Evolutionary conservation across 306 rosid genomes (phyloP).

Genomic region (Gillenia trifoliata): DNA sequence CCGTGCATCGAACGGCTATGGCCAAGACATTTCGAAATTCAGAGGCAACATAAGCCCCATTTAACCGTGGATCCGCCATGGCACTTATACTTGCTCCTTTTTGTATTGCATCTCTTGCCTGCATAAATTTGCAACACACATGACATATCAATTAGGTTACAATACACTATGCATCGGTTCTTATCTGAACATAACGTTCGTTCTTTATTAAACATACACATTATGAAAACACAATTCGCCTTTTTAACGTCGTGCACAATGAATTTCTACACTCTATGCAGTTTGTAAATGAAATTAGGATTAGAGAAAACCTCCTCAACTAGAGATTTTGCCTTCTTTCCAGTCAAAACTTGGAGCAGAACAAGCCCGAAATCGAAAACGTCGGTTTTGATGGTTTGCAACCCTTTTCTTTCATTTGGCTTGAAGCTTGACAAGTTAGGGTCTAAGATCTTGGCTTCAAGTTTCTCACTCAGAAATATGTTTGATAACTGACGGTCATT

Average conservation of each 20-base stretch:
- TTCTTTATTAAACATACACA: too few relatives aligned
- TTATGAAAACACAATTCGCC: too few relatives aligned
- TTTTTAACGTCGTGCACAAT: too few relatives aligned
- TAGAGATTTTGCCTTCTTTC: not conserved
- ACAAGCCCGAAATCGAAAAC: not conserved
- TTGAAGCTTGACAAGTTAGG: not conserved
- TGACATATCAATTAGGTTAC: not conserved
- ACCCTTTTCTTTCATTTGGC: not conserved
- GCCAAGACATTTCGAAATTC: not conserved
- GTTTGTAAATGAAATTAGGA: not conserved
- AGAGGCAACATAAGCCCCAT: constrained; percentile 6
- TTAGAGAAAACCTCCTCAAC: not conserved
- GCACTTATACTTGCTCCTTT: not conserved
- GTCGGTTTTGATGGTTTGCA: not conserved
- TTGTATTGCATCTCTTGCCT: not conserved
- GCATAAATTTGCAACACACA: not conserved
- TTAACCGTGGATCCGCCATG: not conserved
- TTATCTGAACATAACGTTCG: too few relatives aligned
- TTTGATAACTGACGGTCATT: not conserved
- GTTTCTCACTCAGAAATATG: constrained; percentile 1
- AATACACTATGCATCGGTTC: too few relatives aligned
- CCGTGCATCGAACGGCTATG: not conserved
- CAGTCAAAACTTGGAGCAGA: not conserved
- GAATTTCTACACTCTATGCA: too few relatives aligned
- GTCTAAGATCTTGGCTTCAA: not conserved